A percentile compares a stretch with the other conserved stretches of the same genome.
Conservation (phyloP, 441 rosid genomes). For the Sinapis alba region DNA sequence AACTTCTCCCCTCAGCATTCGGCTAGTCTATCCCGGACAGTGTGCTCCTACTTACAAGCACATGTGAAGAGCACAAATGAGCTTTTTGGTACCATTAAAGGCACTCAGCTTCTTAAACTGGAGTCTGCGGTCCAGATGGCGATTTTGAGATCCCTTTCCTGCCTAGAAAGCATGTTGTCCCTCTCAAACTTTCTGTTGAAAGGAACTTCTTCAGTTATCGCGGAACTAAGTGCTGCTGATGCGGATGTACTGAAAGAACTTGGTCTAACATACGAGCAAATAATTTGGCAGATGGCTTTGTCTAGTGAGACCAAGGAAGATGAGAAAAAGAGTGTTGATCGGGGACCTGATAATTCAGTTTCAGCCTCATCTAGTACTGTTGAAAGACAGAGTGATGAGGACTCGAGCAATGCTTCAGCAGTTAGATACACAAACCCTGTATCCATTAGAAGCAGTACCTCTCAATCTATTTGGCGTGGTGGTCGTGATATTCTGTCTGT, state of each 20-base stretch:
- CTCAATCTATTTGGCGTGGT: conserved; percentile 81
- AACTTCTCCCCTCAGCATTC: conserved; percentile 94
- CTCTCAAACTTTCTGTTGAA: conserved; percentile 87
- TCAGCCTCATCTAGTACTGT: conserved; percentile 62
- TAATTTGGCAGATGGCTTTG: conserved; percentile 86
- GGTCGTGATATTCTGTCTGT: conserved; percentile 84
- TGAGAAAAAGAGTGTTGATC: conserved; percentile 62
- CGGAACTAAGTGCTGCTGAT: conserved; percentile 89
- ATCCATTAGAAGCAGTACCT: conserved; percentile 64
- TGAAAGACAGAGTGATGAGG: conserved; percentile 92
- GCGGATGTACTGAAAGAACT: conserved; percentile 92
- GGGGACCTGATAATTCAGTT: conserved; percentile 61
- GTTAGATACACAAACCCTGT: conserved; percentile 83
- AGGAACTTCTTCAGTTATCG: conserved; percentile 70
- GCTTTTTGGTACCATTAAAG: conserved; percentile 61
- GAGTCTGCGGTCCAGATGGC: conserved; percentile 60
- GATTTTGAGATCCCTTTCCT: conserved; percentile 68
- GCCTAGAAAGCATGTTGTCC: conserved; percentile 79
- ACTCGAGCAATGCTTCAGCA: conserved; percentile 60
- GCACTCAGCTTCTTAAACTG: conserved; percentile 61
- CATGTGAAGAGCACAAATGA: conserved; percentile 70
- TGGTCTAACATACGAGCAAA: conserved; percentile 74
- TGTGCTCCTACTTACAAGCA: conserved; percentile 78
- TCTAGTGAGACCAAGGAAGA: conserved; percentile 75
- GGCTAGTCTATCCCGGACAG: conserved; percentile 76